Conservation (phyloP, 1,284 basidiomycete species). For the Kwoniella shivajii region DNA sequence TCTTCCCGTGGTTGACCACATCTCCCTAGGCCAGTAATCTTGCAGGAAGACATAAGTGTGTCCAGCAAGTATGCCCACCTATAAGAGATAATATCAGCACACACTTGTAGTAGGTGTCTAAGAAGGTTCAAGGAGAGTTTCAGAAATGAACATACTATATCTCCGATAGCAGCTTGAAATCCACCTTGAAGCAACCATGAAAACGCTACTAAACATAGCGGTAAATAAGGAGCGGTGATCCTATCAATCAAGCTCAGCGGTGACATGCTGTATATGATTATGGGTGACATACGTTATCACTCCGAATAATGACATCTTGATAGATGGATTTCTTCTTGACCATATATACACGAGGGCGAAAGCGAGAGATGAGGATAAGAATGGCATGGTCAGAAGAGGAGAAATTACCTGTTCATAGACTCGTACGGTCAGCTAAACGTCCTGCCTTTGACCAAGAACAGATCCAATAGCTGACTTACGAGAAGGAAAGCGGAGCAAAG, state of each 20-base stretch:
- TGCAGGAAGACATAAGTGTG: constrained; percentile 91
- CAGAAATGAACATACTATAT: constrained; percentile 61
- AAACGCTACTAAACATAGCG: constrained; percentile 83
- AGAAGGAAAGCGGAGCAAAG: constrained; percentile 79
- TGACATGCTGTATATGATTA: not conserved
- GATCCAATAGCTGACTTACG: constrained; percentile 56
- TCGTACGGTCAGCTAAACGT: not conserved
- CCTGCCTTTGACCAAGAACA: not conserved
- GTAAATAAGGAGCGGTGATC: constrained; percentile 93
- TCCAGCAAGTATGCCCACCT: constrained; percentile 79
- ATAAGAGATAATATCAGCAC: constrained; percentile 15
- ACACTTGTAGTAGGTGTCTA: not conserved
- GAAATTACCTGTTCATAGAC: constrained; percentile 66
- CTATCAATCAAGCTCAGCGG: constrained; percentile 24
- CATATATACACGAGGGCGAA: constrained; percentile 96
- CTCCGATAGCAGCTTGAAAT: constrained; percentile 79
- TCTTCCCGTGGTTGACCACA: constrained; percentile 56
- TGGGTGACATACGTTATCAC: constrained; percentile 65
- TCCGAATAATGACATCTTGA: constrained; percentile 94
- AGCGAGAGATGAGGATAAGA: constrained; percentile 64
- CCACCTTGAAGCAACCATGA: constrained; percentile 86
- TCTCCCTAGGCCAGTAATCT: constrained; percentile 93
- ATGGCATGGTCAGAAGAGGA: constrained; percentile 84
- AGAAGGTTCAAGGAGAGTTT: not conserved
- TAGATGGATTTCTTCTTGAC: constrained; percentile 89